Evolutionary conservation across 805 yeast species (phyloP), one percentile per base, ranked within the genome.

Genomic region (Monosporozyma solicola): DNA sequence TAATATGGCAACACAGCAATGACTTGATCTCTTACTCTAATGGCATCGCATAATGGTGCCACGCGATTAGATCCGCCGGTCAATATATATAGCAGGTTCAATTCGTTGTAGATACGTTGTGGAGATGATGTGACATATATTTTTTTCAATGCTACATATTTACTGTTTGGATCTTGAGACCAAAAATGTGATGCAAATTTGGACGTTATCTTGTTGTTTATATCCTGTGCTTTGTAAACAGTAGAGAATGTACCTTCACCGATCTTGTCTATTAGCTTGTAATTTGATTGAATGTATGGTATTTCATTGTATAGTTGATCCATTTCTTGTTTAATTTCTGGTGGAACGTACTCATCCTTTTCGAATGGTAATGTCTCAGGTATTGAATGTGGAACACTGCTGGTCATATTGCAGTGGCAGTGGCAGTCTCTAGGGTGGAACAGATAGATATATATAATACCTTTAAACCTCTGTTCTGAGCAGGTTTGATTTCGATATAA

Each of bases 61-160:
- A 94, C 89, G 57, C 84, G 80, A 0, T 79, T 74, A 56, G 84
- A 82, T 0, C 87, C 87, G 0, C 87, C 88, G 7, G 84, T 76
- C 50, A 88, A 68, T 56, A 77, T 78, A 64, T 85, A 85, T 33
- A 94, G 74, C 48, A 94, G 72, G 57, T 84, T 84, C 57, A 94
- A 77, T 68, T 94, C 99, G 66, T 91, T 91, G 60, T 80, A 82
- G 46, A 94, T 92, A 68, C 99, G 78, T 57, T 82, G 84, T 0
- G 98, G 97, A 7, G 97, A 89, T 1, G 97, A 87, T 0, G 99
- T 94, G 22, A 91, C 98, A 67, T 92, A 91, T 48, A 94, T 89
- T 62, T 94, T 81, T 66, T 94, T 94, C 59, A 94, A 74, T 1
- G 99, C 99, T 53, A 94, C 98, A 50, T 65, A 70, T 35, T 64